Percentiles rank a stretch among this genome's conserved stretches.
Conservation (phyloP, 768 basidiomycete genomes). For the Amylocystis lapponica region DNA sequence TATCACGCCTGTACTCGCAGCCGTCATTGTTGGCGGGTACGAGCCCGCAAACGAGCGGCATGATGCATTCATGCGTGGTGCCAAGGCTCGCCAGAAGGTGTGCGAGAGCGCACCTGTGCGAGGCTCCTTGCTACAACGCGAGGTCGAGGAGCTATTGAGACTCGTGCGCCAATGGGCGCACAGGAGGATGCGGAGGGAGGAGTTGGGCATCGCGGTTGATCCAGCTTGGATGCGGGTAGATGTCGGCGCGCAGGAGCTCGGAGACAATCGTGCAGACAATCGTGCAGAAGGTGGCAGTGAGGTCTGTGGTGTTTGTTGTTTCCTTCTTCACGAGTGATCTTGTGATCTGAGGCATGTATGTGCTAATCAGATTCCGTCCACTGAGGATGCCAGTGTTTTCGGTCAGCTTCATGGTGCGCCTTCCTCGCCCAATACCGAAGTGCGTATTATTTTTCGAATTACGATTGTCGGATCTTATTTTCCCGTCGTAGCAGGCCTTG, state of each 20-base stretch:
- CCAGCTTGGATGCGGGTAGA: too few relatives aligned
- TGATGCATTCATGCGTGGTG: slow-evolving; percentile 53
- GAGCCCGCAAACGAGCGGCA: slow-evolving; percentile 46
- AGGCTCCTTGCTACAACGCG: slow-evolving; percentile 32
- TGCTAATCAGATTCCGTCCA: too few relatives aligned
- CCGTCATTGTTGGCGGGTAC: slow-evolving; percentile 53
- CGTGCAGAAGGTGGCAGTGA: too few relatives aligned
- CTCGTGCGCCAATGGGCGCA: slow-evolving; percentile 27
- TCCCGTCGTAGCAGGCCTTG: background rate
- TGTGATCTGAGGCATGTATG: too few relatives aligned
- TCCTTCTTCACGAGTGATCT: too few relatives aligned
- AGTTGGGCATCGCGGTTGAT: slow-evolving; percentile 7
- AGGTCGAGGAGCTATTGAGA: slow-evolving; percentile 33
- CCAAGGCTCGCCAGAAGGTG: slow-evolving; percentile 37
- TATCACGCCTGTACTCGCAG: slow-evolving; percentile 54
- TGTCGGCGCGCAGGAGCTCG: too few relatives aligned
- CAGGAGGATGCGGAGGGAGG: slow-evolving; percentile 15
- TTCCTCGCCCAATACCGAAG: too few relatives aligned
- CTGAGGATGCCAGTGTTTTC: too few relatives aligned
- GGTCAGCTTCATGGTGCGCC: too few relatives aligned
- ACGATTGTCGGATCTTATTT: background rate
- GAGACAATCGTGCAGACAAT: too few relatives aligned
- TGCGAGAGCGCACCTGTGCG: slow-evolving; percentile 27
- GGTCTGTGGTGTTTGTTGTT: too few relatives aligned
- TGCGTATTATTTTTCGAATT: background rate